Conservation (phyloP, 108 stramenopile genomes). For the Fragilaria radians region DNA sequence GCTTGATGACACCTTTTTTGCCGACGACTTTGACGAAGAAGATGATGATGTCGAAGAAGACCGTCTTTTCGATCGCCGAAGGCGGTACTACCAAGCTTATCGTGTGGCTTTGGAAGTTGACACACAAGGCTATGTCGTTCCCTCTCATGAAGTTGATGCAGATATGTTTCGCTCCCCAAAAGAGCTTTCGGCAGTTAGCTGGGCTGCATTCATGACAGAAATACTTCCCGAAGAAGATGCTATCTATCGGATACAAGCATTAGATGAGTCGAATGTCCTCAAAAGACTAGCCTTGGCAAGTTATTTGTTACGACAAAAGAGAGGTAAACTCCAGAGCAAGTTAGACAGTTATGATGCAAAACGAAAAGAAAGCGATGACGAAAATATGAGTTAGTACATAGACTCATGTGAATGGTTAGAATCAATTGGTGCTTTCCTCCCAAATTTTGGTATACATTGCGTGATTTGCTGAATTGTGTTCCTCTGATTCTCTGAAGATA, state of each 20-base stretch:
- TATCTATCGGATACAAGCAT: constrained; percentile 52
- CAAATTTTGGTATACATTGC: too few species aligned
- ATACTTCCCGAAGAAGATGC: constrained; percentile 34
- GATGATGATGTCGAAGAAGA: constrained; percentile 32
- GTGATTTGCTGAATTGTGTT: too few species aligned
- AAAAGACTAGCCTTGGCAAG: constrained; percentile 58
- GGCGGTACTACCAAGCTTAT: constrained; percentile 24
- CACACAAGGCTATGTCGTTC: constrained; percentile 26
- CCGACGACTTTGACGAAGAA: constrained; percentile 24
- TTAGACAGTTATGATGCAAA: constrained; percentile 41
- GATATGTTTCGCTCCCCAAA: constrained; percentile 30
- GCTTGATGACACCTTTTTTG: constrained; percentile 37
- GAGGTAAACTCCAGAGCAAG: constrained; percentile 35
- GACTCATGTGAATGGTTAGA: too few species aligned
- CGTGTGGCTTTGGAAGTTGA: constrained; percentile 31
- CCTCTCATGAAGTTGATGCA: neutral
- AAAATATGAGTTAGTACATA: constrained; percentile 4
- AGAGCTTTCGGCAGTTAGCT: constrained; percentile 71
- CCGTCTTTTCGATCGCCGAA: constrained; percentile 16
- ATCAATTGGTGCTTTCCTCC: too few species aligned
- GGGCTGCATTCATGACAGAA: constrained; percentile 74
- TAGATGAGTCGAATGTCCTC: constrained; percentile 52
- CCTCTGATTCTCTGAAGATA: too few species aligned
- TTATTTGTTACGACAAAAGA: constrained; percentile 58
- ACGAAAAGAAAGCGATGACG: constrained; percentile 3